Base-by-base conservation (phyloP, 2,329 filamentous ascomycete species). In the Fusarium coicis region DNA sequence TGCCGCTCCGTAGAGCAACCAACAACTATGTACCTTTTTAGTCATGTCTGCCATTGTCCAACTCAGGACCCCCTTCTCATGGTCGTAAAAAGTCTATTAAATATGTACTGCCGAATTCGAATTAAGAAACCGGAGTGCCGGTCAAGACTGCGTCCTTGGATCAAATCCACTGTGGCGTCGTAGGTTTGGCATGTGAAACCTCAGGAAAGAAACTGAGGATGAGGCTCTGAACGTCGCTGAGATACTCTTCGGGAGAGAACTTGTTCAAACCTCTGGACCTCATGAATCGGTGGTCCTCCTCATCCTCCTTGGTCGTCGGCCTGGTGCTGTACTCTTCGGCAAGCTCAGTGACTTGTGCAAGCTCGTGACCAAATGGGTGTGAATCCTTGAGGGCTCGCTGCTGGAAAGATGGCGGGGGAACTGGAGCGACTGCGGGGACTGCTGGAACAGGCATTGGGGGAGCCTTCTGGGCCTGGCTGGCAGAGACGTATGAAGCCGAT, bases 301-400 rank as follows among this genome's bases (percentile, higher is more conserved):
- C 92, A 43, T 91, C 84, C 50, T 90, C 85, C n/a, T 87, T 87
- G 67, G 88, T 80, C 83, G 70, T 87, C 42, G 90, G 87, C 71
- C 88, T 87, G 36, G 90, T 87, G 46, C 91, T 90, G 76, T 94
- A 96, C 82, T 98, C 95, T 83, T 98, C 96, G 0, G 93, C 96
- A 21, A 98, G 89, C 83, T 98, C 96, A 59, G 95, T 94, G 30
- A 98, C 93, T 83, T 98, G 93, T 63, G 94, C 94, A 59, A 98
- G 86, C 83, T 99, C 96, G 56, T 92, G 91, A 59, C 94, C 94
- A 78, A 98, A 98, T 1, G 96, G 96, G 80, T 96, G 90, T 50
- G 83, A 76, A 34, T 85, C 81, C 79, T 83, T 82, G 73, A 69
- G 55, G 50, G 68, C 52, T 30, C 67, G 75, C 34, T 85, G 85